Conservation (phyloP, 148 eudicot genomes). For the Persicaria maculosa region DNA sequence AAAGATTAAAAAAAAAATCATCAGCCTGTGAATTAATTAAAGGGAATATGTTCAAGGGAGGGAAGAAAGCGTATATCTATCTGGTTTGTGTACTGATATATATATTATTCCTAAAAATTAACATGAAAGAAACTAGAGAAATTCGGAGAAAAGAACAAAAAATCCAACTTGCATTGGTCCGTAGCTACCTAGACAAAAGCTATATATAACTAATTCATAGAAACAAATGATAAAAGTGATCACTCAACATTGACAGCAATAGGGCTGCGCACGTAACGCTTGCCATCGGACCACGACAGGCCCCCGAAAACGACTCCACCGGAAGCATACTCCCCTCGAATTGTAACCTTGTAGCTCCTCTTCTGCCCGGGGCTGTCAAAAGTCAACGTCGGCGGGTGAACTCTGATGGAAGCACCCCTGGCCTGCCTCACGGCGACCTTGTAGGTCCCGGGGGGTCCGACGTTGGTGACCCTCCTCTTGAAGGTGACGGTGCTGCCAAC, state of each 20-base stretch:
- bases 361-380: constrained; percentile 37
- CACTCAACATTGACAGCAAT: constrained; percentile 26
- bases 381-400: constrained; percentile 34
- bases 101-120: too few relatives aligned
- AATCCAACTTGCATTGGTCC: neutral
- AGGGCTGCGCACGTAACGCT: constrained; percentile 55
- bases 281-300: constrained; percentile 54
- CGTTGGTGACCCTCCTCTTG: constrained; percentile 49
- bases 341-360: constrained; percentile 34
- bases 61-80: too few relatives aligned
- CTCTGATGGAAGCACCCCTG: constrained; percentile 26
- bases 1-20: too few relatives aligned
- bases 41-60: too few relatives aligned
- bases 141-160: neutral
- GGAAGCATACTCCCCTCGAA: constrained; percentile 13
- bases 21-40: too few relatives aligned
- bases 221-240: neutral
- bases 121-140: too few relatives aligned
- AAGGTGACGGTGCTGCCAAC: constrained; percentile 32
- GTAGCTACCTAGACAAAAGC: neutral
- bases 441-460: constrained; percentile 45
- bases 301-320: constrained; percentile 29
- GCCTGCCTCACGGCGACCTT: constrained; percentile 26
- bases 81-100: too few relatives aligned
- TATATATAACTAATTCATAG: neutral